Evolutionary conservation across 768 basidiomycete species (phyloP).

Genomic region (Serendipita vermifera): DNA sequence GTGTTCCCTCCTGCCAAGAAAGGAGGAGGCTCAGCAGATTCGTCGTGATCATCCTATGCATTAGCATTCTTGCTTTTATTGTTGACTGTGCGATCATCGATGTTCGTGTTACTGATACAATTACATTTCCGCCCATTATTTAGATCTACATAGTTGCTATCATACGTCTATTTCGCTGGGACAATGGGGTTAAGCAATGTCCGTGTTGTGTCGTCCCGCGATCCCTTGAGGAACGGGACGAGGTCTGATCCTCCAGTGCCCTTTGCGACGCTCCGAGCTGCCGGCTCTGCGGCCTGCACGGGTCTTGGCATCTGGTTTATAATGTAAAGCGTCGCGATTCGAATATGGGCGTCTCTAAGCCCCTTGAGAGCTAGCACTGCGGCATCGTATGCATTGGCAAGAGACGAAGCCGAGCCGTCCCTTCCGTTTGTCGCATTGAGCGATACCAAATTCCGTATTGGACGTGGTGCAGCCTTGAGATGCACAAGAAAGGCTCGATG

Average conservation of each 20-base stretch:
- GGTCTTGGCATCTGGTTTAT: conserved; percentile 54
- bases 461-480: conserved; percentile 50
- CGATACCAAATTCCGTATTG: conserved; percentile 24
- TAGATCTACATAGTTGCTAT: too few species aligned
- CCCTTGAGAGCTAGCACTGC: conserved; percentile 68
- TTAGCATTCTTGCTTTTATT: too few species aligned
- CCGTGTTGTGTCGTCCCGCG: conserved; percentile 73
- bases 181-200: conserved; percentile 22
- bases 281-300: neutral
- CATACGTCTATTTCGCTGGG: too few species aligned
- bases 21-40: neutral
- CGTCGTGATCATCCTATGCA: too few species aligned
- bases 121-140: too few species aligned
- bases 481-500: conserved; percentile 63
- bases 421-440: neutral
- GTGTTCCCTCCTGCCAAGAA: conserved; percentile 29
- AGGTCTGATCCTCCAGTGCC: conserved; percentile 89
- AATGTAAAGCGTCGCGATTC: conserved; percentile 76
- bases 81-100: too few species aligned
- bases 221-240: conserved; percentile 70
- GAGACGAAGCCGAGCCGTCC: neutral
- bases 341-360: conserved; percentile 80
- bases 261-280: conserved; percentile 24
- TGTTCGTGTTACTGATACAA: too few species aligned
- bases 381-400: conserved; percentile 48